These are phyloP conservation scores for Pyricularia sp. DNA, from an alignment of 2,329 filamentous ascomycete species.

Conservation along the genomic window DNA sequence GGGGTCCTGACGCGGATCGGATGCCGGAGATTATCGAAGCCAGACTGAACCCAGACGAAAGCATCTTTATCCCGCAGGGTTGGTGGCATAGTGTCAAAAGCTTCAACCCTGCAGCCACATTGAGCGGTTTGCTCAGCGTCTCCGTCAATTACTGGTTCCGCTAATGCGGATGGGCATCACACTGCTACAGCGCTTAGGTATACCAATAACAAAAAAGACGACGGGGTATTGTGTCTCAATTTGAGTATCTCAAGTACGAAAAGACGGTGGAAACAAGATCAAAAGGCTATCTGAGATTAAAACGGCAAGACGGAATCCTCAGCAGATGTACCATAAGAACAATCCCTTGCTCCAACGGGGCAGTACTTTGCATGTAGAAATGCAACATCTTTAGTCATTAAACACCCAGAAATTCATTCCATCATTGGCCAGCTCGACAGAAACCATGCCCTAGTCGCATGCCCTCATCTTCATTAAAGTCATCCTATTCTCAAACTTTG, in stretches of 20 bases:
- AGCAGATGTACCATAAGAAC: background rate
- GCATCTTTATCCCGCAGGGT: constrained; percentile 64
- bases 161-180: constrained; percentile 20
- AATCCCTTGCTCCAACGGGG: background rate
- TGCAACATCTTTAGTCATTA: background rate
- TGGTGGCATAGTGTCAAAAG: constrained; percentile 83
- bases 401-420: background rate
- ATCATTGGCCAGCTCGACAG: background rate
- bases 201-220: no score
- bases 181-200: background rate
- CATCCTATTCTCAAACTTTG: background rate
- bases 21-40: constrained; percentile 32
- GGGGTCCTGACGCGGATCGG: constrained; percentile 31
- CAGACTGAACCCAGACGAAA: constrained; percentile 50
- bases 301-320: background rate
- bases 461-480: background rate
- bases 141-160: constrained; percentile 72
- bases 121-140: constrained; percentile 20
- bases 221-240: background rate
- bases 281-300: background rate
- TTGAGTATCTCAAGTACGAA: background rate
- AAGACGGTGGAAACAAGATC: background rate
- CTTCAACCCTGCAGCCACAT: constrained; percentile 11
- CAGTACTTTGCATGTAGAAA: background rate
- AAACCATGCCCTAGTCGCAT: background rate